Base-by-base conservation (phyloP, 352 stramenopile genomes). In the Phytopythium aichiense region DNA sequence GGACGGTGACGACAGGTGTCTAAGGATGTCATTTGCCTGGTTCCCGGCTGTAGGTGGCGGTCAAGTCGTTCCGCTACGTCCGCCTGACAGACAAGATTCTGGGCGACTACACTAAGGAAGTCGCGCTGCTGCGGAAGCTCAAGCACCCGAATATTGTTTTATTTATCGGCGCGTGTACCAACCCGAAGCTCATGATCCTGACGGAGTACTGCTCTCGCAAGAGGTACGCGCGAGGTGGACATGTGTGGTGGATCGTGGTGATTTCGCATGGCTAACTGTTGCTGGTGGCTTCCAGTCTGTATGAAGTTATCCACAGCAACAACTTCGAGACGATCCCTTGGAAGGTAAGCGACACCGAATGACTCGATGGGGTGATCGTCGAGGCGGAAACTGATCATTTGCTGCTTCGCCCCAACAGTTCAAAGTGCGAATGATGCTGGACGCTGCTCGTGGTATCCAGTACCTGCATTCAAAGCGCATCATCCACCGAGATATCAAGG, bases 401-500 rank as follows among this genome's bases (percentile, higher is more conserved):
- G 58, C 57, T 69, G 37, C 7, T 48, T 11, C 61, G 25, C 6
- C n/a, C 15, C 23, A 28, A 63, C 61, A 95, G 87, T 96, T 91
- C 61, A 96, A 96, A 81, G 69, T 96, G 23, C 84, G 87, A 22
- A 95, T 96, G 84, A 91, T 96, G 85, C 73, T 96, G 23, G 87
- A 96, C 64, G 87, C 86, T 18, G 88, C 88, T 38, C 66, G 84
- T 67, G 88, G 87, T n/a, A 95, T 96, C 33, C 84, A 91, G 65
- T 96, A 96, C 42, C 70, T 96, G 15, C 88, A 96, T 65, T 95
- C 88, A 2, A 88, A 77, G 54, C 76, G 84, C 35, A 93, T 95
- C 56, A 95, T 96, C 50, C 88, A 96, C 65, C 87, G 88, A 25
- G 88, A 96, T 49, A 94, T 96, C 65, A 96, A 96, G 79, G 88